A percentile compares a stretch with the other conserved stretches of the same genome.
Conservation (phyloP, 257 asterid genomes). For the Plantago elongata region DNA sequence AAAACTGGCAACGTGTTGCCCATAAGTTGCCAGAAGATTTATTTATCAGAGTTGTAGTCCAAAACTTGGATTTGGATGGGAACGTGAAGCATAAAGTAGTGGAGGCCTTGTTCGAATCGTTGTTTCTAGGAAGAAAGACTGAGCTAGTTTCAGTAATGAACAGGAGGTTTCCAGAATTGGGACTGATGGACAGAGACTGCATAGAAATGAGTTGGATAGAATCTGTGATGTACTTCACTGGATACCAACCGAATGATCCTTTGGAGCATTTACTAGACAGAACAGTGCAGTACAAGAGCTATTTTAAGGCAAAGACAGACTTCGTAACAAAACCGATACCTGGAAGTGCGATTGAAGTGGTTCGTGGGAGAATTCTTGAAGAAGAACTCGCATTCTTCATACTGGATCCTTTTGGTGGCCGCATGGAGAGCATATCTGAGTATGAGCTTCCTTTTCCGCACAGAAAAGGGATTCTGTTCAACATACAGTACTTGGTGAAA, state of each 20-base stretch:
- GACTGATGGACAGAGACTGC: constrained; percentile 29
- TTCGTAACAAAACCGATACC: constrained; percentile 34
- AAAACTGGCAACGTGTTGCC: not conserved
- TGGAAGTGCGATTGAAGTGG: constrained; percentile 17
- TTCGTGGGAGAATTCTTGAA: constrained; percentile 25
- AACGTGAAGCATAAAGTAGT: constrained; percentile 5
- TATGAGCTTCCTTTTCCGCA: constrained; percentile 37
- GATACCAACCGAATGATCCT: constrained; percentile 7
- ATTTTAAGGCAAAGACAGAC: constrained; percentile 54
- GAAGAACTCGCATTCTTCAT: constrained; percentile 29
- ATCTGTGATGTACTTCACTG: constrained; percentile 25
- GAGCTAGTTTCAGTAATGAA: constrained; percentile 20
- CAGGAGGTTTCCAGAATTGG: constrained; percentile 34
- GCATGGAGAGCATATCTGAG: constrained; percentile 25
- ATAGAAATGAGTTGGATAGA: constrained; percentile 54
- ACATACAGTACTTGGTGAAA: constrained; percentile 29
- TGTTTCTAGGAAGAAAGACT: constrained; percentile 31
- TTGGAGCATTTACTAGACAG: constrained; percentile 27
- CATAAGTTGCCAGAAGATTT: not conserved
- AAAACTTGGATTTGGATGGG: not conserved
- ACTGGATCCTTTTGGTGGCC: constrained; percentile 39
- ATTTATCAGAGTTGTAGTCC: constrained; percentile 4
- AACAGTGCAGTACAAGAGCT: constrained; percentile 21
- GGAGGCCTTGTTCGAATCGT: constrained; percentile 24
- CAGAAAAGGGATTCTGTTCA: constrained; percentile 27